Evolutionary conservation across 164 flowering plant species (phyloP).

Genomic region (Vitis labrusca): DNA sequence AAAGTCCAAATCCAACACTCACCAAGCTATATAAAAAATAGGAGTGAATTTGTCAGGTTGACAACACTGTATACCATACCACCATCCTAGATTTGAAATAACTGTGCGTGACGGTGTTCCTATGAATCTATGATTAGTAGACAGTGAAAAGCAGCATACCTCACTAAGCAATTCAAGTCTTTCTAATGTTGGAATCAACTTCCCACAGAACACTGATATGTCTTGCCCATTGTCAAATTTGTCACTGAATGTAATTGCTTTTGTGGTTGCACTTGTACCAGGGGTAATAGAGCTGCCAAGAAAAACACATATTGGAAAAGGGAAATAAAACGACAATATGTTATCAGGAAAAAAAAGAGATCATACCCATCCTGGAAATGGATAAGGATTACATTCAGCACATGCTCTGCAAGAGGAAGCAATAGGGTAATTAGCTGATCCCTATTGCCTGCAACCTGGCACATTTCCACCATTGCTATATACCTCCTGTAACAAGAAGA

Average conservation of each 20-base stretch:
- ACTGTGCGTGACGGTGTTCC: too few relatives aligned
- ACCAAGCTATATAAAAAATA: background rate
- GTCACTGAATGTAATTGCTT: conserved; percentile 35
- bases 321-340: background rate
- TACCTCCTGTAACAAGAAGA: conserved; percentile 62
- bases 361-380: conserved; percentile 78
- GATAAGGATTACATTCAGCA: conserved; percentile 65
- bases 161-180: conserved; percentile 75
- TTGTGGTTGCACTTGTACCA: conserved; percentile 21
- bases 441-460: conserved; percentile 70
- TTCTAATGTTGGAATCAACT: conserved; percentile 62
- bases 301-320: background rate
- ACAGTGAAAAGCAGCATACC: conserved; percentile 45
- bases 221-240: conserved; percentile 39
- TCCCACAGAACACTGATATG: conserved; percentile 44
- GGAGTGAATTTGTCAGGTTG: background rate
- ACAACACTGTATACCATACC: background rate
- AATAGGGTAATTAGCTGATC: conserved; percentile 65
- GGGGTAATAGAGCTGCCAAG: conserved; percentile 28
- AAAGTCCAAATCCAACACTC: too few relatives aligned
- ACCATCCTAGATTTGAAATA: background rate
- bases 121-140: background rate
- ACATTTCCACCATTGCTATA: conserved; percentile 93
- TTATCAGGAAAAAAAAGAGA: background rate
- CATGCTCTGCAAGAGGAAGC: conserved; percentile 74